A percentile compares a stretch with the other conserved stretches of the same genome.
These are phyloP conservation scores for Mortierella claussenii DNA, from an alignment of 192 early-diverging fungal genomes.

Conservation along the genomic window DNA sequence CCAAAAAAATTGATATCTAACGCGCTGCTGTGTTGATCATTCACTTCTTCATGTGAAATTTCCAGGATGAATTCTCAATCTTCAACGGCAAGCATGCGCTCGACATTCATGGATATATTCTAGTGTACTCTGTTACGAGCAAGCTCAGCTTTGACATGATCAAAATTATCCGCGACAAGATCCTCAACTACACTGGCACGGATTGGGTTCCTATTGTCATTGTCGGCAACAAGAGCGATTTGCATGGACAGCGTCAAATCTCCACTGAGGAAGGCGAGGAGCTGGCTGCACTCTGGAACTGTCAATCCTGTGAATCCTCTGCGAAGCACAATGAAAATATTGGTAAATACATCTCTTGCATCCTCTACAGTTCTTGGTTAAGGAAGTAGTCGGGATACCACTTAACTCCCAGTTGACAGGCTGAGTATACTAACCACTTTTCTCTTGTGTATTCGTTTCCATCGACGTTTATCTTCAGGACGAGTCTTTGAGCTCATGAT, in stretches of 20 bases:
- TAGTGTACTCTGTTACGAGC: constrained; percentile 92
- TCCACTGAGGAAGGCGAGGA: constrained; percentile 78
- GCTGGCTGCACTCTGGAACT: constrained; percentile 85
- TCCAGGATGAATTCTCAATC: constrained; percentile 96
- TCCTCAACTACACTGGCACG: constrained; percentile 89
- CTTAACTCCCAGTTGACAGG: background rate
- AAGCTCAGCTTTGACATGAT: constrained; percentile 91
- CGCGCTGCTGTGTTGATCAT: too few species aligned
- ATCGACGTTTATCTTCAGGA: constrained; percentile 48
- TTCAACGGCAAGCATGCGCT: constrained; percentile 91
- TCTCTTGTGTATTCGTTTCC: background rate
- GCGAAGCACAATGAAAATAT: constrained; percentile 95
- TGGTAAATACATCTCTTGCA: constrained; percentile 52
- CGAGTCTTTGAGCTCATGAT: constrained; percentile 88
- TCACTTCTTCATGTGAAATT: too few species aligned
- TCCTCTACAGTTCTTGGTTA: background rate
- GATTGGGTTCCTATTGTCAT: constrained; percentile 92
- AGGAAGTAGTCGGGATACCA: background rate
- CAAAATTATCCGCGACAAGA: constrained; percentile 91
- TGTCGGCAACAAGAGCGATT: constrained; percentile 94
- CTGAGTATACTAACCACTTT: background rate
- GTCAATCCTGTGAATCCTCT: constrained; percentile 88
- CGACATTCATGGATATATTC: constrained; percentile 93
- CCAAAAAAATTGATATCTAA: too few species aligned
- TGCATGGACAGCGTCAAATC: constrained; percentile 83